A percentile compares a stretch with the other conserved stretches of the same genome.
Conservation (phyloP, 371 early-diverging fungal species). For the Apophysomyces trapeziformis region DNA sequence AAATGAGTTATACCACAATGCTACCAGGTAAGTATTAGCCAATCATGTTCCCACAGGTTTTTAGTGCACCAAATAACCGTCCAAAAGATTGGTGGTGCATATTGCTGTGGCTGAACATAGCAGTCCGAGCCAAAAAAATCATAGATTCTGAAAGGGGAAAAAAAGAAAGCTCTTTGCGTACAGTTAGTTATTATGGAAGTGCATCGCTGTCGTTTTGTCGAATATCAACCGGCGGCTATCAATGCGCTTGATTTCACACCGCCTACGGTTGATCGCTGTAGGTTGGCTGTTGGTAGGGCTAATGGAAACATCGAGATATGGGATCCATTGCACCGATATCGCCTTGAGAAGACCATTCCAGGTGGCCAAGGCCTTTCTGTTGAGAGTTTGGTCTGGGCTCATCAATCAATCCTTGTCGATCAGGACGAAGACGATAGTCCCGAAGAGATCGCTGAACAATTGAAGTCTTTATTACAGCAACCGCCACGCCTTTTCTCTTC, state of each 20-base stretch:
- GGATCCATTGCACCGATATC: conserved; percentile 71
- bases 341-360: conserved; percentile 80
- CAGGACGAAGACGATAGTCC: conserved; percentile 66
- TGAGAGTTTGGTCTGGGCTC: conserved; percentile 86
- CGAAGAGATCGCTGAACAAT: conserved; percentile 51
- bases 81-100: no score
- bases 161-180: not conserved
- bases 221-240: conserved; percentile 86
- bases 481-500: conserved; percentile 88
- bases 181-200: conserved; percentile 60
- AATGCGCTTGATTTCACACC: conserved; percentile 83
- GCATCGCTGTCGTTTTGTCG: conserved; percentile 91
- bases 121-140: no score
- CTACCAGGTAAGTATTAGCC: no score
- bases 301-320: conserved; percentile 96
- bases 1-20: no score
- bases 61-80: no score
- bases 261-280: conserved; percentile 45
- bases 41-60: no score
- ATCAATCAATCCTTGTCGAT: conserved; percentile 66
- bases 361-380: conserved; percentile 78
- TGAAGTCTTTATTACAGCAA: conserved; percentile 49
- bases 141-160: not conserved
- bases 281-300: conserved; percentile 85
- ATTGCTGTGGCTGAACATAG: no score